Evolutionary conservation across 148 eudicot genomes (phyloP), one percentile per base, ranked within the genome.

Genomic region (Linanthus parryae): DNA sequence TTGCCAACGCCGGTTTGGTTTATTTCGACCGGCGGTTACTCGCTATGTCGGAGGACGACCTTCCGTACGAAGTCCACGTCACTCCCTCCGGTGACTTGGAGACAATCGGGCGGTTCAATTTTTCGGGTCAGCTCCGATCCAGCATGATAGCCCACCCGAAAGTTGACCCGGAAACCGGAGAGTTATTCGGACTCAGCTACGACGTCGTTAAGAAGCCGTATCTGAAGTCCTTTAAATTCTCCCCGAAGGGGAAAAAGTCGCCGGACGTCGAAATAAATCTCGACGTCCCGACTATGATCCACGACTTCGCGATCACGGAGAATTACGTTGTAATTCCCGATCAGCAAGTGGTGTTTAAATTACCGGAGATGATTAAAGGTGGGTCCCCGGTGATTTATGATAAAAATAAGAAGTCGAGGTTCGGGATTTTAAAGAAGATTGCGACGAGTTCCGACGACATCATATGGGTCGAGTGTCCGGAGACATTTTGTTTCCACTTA

Each of bases 61-160:
- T 83, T 27, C 95, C 95, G 0, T 86, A 86, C 56, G 74, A 83
- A 9, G 72, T 87, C 8, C 35, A 63, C 20, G 31, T 83, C 30
- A 80, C 68, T 1, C 48, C 54, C 1, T 19, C 67, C 4, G 95
- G 95, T 20, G 95, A 87, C 42, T 61, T 87, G 14, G 57, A 66
- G 20, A 87, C 95, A 0, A 54, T 72, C 33, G 84, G 91, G 1
- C 48, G 83, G 13, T 83, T 54, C 48, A 66, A 83, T 30, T 87
- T 87, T n/a, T 22, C 45, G 0, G 56, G 64, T 0, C 95, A 83
- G 35, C 48, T 83, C 6, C 20, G 19, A 3, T 63, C 80, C 5
- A 17, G 73, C 26, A 87, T 87, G 95, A 87, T 87, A 33, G 95
- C 95, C 0, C 95, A 87, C 69, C 95, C 95, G 1, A 87, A 87